phyloP scores from a whole-genome alignment of 805 yeast species.

The Starmerella bombicola region DNA sequence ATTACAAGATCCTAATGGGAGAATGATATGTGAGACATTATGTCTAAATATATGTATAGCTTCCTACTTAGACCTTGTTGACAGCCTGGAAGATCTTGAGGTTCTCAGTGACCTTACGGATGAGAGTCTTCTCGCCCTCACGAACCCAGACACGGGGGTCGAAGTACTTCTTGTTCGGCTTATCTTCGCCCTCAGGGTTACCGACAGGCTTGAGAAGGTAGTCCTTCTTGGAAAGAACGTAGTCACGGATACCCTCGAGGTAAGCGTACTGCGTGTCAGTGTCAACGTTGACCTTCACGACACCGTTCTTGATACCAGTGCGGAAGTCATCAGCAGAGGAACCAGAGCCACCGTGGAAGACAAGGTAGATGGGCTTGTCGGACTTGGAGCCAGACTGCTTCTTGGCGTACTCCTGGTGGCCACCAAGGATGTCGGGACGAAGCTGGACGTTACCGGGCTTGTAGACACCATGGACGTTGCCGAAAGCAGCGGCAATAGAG shows the following conservation, averaged over 20 bases:
- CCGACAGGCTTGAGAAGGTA: constrained; percentile 82
- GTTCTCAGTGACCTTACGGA: constrained; percentile 71
- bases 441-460: constrained; percentile 96
- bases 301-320: constrained; percentile 85
- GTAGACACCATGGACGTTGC: constrained; percentile 99
- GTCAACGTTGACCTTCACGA: constrained; percentile 97
- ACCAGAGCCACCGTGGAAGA: constrained; percentile 99
- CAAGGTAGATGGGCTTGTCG: constrained; percentile 76
- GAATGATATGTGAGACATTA: too few relatives aligned
- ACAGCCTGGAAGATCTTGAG: constrained; percentile 60
- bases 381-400: constrained; percentile 43
- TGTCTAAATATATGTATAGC: neutral
- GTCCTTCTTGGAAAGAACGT: constrained; percentile 90
- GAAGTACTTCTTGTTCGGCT: constrained; percentile 99
- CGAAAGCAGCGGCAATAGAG: constrained; percentile 99
- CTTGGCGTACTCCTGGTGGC: constrained; percentile 84
- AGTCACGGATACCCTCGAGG: constrained; percentile 94
- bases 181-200: constrained; percentile 98
- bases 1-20: too few relatives aligned
- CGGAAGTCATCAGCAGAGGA: constrained; percentile 84
- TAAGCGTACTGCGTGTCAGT: constrained; percentile 99
- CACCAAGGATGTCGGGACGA: constrained; percentile 86
- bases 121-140: constrained; percentile 99
- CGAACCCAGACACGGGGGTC: constrained; percentile 99
- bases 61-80: constrained; percentile 18